Evolutionary conservation across 1,284 basidiomycete species (phyloP).

Genomic region (Mycena citricolor): DNA sequence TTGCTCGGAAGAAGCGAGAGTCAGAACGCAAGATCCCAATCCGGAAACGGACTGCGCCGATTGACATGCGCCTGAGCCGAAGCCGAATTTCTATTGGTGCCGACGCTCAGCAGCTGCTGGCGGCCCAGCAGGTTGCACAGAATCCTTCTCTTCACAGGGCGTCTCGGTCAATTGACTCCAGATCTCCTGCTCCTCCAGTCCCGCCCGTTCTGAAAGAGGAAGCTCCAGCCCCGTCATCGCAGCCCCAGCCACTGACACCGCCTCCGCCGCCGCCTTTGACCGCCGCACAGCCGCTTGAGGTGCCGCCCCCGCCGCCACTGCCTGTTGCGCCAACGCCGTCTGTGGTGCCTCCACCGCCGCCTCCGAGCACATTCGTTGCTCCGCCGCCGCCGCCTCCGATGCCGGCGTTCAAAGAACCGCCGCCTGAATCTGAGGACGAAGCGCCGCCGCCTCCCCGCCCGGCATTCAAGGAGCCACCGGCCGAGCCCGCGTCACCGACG

Average conservation of each 20-base stretch:
- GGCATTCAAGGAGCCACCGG: constrained; percentile 44
- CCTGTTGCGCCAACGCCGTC: too few species aligned
- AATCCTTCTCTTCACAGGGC: constrained; percentile 43
- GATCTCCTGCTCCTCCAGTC: constrained; percentile 32
- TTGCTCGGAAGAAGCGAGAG: constrained; percentile 83
- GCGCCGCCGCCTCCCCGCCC: constrained; percentile 34
- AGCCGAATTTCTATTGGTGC: constrained; percentile 70
- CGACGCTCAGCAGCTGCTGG: constrained; percentile 77
- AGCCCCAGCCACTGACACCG: constrained; percentile 4
- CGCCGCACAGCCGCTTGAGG: constrained; percentile 7
- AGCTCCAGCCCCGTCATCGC: too few species aligned
- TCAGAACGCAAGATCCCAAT: constrained; percentile 78
- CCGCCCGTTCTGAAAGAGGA: constrained; percentile 22
- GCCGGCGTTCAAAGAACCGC: constrained; percentile 49
- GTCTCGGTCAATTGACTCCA: constrained; percentile 41
- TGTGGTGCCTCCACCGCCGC: constrained; percentile 26
- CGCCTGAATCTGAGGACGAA: constrained; percentile 34
- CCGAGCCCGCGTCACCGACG: constrained; percentile 32
- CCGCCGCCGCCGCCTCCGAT: constrained; percentile 35
- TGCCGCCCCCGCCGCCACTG: constrained; percentile 25
- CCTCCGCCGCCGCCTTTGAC: constrained; percentile 25
- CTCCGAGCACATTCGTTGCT: constrained; percentile 27
- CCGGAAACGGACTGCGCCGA: constrained; percentile 83
- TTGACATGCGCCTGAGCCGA: constrained; percentile 86
- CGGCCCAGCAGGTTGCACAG: constrained; percentile 69